A percentile compares a stretch with the other conserved stretches of the same genome.
phyloP scores from a whole-genome alignment of 768 basidiomycete species.

The Boletus edulis region DNA sequence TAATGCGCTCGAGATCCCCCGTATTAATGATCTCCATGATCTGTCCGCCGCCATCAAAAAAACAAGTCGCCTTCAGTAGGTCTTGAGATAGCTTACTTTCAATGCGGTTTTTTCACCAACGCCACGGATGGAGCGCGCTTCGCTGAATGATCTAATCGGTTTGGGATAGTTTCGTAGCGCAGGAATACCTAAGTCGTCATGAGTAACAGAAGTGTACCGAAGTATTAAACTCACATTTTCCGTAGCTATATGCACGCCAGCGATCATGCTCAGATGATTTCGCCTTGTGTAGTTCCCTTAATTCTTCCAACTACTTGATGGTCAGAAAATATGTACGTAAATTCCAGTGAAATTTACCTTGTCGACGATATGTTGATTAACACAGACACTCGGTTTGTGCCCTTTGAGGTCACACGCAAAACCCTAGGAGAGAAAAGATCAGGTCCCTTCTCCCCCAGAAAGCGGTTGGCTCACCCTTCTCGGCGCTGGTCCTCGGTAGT shows the following conservation, averaged over 20 bases:
- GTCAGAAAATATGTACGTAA: neutral
- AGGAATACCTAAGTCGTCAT: conserved; percentile 48
- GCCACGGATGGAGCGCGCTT: conserved; percentile 59
- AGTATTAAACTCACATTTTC: conserved; percentile 49
- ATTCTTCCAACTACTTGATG: conserved; percentile 54
- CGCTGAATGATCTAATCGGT: conserved; percentile 54
- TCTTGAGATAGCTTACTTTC: conserved; percentile 48
- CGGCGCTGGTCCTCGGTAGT: conserved; percentile 16
- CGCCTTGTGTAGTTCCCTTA: conserved; percentile 61
- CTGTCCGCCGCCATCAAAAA: conserved; percentile 36
- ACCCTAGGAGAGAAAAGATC: conserved; percentile 40
- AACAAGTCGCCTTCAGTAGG: neutral
- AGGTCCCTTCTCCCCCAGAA: neutral
- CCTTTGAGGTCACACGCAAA: conserved; percentile 63
- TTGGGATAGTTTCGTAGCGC: conserved; percentile 53
- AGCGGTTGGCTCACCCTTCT: conserved; percentile 29
- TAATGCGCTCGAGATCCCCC: conserved; percentile 66
- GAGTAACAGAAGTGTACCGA: neutral
- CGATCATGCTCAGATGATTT: conserved; percentile 59
- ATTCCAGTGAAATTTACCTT: conserved; percentile 44
- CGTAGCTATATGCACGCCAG: conserved; percentile 67
- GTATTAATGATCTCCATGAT: conserved; percentile 81
- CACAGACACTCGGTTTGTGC: conserved; percentile 34
- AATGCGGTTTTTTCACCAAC: conserved; percentile 74
- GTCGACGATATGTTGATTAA: conserved; percentile 73